Percentiles rank a stretch among this genome's conserved stretches.
Conservation (phyloP, 768 basidiomycete species). For the Strobilomyces echinocephalus region DNA sequence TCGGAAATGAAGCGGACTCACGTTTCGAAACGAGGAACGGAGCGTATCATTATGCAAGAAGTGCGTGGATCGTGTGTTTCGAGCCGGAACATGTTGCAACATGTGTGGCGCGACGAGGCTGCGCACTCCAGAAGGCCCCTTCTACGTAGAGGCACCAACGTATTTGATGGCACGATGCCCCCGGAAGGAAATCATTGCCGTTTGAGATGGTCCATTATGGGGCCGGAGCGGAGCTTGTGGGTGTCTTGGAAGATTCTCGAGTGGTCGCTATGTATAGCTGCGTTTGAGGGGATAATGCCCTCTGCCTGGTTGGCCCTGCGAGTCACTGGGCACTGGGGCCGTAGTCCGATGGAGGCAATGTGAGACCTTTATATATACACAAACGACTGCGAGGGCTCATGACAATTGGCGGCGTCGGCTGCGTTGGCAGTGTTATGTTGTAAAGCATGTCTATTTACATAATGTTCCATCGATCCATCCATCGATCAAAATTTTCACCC, state of each 20-base stretch:
- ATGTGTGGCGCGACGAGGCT: conserved; percentile 19
- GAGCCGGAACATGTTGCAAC: conserved; percentile 25
- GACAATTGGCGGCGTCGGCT: conserved; percentile 5
- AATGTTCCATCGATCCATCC: conserved; percentile 10
- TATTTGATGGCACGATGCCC: conserved; percentile 10
- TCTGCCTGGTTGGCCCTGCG: conserved; percentile 9
- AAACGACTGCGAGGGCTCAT: conserved; percentile 10
- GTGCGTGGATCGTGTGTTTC: conserved; percentile 24
- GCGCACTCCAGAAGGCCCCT: conserved; percentile 11
- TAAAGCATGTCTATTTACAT: conserved; percentile 19
- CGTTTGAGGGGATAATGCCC: conserved; percentile 18
- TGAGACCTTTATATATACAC: conserved; percentile 16
- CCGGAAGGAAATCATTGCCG: conserved; percentile 16
- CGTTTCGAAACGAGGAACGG: conserved; percentile 9
- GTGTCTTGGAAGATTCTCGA: conserved; percentile 2
- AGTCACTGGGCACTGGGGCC: not conserved
- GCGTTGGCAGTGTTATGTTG: not conserved
- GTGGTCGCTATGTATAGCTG: conserved; percentile 17
- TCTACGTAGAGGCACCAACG: conserved; percentile 8
- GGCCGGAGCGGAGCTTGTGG: conserved; percentile 22
- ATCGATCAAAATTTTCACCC: conserved; percentile 18
- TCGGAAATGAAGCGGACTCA: conserved; percentile 25
- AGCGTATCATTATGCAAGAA: conserved; percentile 7
- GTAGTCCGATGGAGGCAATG: conserved; percentile 16
- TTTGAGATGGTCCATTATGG: conserved; percentile 9